Evolutionary conservation across 257 asterid species (phyloP).

Genomic region (Vinca minor): DNA sequence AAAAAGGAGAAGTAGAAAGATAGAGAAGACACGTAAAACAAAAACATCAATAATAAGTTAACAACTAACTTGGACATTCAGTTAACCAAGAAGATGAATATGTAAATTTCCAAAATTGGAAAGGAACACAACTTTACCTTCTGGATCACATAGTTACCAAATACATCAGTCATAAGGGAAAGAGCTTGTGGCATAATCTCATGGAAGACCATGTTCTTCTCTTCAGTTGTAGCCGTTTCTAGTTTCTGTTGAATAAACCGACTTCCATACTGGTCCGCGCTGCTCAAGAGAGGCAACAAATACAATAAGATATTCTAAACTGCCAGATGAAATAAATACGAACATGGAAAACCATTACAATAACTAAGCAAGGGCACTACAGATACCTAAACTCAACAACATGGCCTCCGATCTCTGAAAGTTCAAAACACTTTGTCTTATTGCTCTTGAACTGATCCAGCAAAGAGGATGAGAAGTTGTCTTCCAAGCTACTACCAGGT

Average conservation of each 20-base stretch:
- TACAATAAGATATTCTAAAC: conserved; percentile 4
- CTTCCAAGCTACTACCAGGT: conserved; percentile 39
- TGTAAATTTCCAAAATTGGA: background rate
- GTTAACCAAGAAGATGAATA: background rate
- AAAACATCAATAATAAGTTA: background rate
- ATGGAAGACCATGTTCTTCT: conserved; percentile 67
- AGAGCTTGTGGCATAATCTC: conserved; percentile 74
- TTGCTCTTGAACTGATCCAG: conserved; percentile 71
- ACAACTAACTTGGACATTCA: background rate
- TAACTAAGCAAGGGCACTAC: background rate
- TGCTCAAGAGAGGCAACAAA: conserved; percentile 21
- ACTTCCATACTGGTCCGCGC: conserved; percentile 81
- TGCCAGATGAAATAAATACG: background rate
- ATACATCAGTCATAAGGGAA: conserved; percentile 77
- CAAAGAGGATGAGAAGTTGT: conserved; percentile 42
- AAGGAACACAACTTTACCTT: conserved; percentile 40
- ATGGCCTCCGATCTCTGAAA: conserved; percentile 71
- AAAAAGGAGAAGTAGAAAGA: conserved; percentile 11
- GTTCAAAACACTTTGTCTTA: conserved; percentile 61
- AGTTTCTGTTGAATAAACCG: conserved; percentile 86
- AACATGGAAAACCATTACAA: background rate
- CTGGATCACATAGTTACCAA: conserved; percentile 81
- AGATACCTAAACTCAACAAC: conserved; percentile 83
- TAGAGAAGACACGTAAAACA: conserved; percentile 6
- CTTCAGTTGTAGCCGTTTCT: conserved; percentile 57